phyloP scores from a whole-genome alignment of 768 basidiomycete genomes.

The Boletus edulis region DNA sequence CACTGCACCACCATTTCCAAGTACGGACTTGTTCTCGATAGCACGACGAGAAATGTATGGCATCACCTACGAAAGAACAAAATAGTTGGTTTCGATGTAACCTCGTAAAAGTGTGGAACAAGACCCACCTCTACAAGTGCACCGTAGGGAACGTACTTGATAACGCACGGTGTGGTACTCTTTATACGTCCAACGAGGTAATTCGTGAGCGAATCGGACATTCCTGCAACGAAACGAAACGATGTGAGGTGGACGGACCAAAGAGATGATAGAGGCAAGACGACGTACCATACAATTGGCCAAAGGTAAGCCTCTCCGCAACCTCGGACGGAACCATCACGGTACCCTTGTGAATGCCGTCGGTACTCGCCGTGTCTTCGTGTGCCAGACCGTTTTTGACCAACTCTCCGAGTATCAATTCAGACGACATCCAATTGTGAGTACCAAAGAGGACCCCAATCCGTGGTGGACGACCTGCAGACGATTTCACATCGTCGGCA shows the following conservation, averaged over 20 bases:
- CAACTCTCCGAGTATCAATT: slow-evolving; percentile 59
- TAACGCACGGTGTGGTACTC: slow-evolving; percentile 60
- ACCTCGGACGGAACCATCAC: slow-evolving; percentile 51
- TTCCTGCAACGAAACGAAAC: slow-evolving; percentile 47
- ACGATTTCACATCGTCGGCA: slow-evolving; percentile 44
- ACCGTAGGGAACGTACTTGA: slow-evolving; percentile 86
- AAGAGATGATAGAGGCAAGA: not conserved
- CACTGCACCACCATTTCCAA: slow-evolving; percentile 68
- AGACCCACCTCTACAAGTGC: slow-evolving; percentile 55
- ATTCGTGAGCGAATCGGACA: slow-evolving; percentile 81
- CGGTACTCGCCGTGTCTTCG: slow-evolving; percentile 11
- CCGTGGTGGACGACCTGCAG: slow-evolving; percentile 10
- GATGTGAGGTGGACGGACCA: not conserved
- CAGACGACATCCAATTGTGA: slow-evolving; percentile 75
- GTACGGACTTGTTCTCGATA: slow-evolving; percentile 89
- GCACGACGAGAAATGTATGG: slow-evolving; percentile 88
- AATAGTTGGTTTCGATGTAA: not conserved
- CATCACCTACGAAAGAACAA: slow-evolving; percentile 56
- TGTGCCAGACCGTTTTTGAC: slow-evolving; percentile 49
- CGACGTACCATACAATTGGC: slow-evolving; percentile 74
- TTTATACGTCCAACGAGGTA: slow-evolving; percentile 56
- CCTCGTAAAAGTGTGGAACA: too few relatives aligned
- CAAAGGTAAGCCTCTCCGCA: slow-evolving; percentile 66
- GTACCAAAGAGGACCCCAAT: slow-evolving; percentile 83
- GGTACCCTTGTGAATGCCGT: slow-evolving; percentile 24